These are phyloP conservation scores for Acacia pycnantha DNA, from an alignment of 331 rosid species.

Conservation along the genomic window DNA sequence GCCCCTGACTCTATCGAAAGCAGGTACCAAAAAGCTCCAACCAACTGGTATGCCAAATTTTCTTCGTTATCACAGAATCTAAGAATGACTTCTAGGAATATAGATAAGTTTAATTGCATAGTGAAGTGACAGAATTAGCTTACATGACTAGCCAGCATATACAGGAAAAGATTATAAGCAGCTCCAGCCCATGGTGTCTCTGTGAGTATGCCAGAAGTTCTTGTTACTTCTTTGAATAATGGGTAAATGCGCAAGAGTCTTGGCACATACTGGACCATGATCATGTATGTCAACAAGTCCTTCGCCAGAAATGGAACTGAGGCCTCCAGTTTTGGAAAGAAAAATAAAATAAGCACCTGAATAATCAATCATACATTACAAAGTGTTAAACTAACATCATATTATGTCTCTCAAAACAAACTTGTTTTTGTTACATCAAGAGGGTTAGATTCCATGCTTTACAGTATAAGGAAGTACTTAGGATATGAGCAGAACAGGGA, in stretches of 20 bases:
- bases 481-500: not conserved
- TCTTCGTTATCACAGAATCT: conserved; percentile 18
- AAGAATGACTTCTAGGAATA: not conserved
- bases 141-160: conserved; percentile 90
- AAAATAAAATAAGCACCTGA: conserved; percentile 49
- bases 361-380: conserved; percentile 21
- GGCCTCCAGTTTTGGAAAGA: conserved; percentile 19
- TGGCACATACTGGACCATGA: conserved; percentile 64
- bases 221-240: conserved; percentile 67
- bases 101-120: not conserved
- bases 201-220: conserved; percentile 75
- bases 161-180: conserved; percentile 78
- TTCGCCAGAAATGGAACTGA: conserved; percentile 39
- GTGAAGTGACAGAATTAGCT: conserved; percentile 31
- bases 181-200: conserved; percentile 95
- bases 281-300: conserved; percentile 47
- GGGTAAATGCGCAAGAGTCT: conserved; percentile 64
- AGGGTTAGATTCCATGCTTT: not conserved
- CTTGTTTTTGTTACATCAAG: not conserved
- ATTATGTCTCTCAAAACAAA: not conserved
- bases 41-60: conserved; percentile 43
- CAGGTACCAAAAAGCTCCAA: conserved; percentile 93
- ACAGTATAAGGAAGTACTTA: not conserved
- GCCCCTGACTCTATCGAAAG: conserved; percentile 56
- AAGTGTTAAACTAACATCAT: conserved; percentile 20